phyloP scores from a whole-genome alignment of 108 stramenopile species.

The Nitzschia inconspicua region DNA sequence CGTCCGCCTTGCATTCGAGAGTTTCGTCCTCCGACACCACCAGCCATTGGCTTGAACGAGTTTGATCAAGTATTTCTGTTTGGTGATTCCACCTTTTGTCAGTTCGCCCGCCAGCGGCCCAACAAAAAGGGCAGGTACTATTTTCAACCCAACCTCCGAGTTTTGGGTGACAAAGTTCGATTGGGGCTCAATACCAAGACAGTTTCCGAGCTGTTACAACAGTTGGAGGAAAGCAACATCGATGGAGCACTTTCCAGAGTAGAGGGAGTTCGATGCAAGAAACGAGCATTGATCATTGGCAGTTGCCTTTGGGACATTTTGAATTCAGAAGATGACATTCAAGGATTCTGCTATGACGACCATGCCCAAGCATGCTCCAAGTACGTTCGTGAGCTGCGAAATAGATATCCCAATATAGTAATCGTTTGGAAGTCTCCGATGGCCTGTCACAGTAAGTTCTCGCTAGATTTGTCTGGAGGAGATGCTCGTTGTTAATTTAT shows the following conservation, averaged over 20 bases:
- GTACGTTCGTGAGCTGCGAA: not conserved
- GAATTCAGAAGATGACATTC: not conserved
- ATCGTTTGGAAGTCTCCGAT: constrained; percentile 29
- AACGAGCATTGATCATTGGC: constrained; percentile 16
- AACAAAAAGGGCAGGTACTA: constrained; percentile 30
- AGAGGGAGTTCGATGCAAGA: not conserved
- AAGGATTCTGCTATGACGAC: constrained; percentile 2
- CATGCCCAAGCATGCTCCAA: constrained; percentile 8
- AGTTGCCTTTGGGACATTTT: constrained; percentile 30
- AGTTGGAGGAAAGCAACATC: constrained; percentile 2
- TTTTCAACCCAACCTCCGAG: constrained; percentile 13
- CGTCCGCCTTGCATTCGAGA: constrained; percentile 2
- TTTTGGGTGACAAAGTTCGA: constrained; percentile 15
- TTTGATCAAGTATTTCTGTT: constrained; percentile 25
- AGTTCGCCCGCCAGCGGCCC: constrained; percentile 19
- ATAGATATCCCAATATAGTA: constrained; percentile 15
- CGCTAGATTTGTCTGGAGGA: too few relatives aligned
- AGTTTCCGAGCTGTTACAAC: not conserved
- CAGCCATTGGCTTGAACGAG: constrained; percentile 1
- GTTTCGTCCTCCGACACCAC: constrained; percentile 1
- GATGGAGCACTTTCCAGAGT: not conserved
- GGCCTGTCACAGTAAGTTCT: constrained; percentile 33
- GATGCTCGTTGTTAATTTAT: too few relatives aligned
- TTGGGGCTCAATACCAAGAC: constrained; percentile 14
- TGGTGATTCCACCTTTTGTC: constrained; percentile 27